Evolutionary conservation across 768 basidiomycete species (phyloP), one percentile per base, ranked within the genome.

Genomic region (Panus rudis): DNA sequence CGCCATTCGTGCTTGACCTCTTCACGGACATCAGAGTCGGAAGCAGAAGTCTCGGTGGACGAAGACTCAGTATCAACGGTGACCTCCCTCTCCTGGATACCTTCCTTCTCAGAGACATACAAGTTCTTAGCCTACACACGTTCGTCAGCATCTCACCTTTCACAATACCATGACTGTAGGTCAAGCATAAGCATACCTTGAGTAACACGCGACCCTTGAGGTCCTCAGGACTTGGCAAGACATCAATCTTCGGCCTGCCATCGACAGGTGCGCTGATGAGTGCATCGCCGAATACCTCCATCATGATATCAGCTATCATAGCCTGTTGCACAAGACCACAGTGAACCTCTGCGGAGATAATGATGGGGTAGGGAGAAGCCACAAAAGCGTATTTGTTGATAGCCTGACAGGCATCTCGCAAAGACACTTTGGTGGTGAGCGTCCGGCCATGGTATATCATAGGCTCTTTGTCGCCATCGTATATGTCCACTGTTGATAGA

Each of bases 341-440:
- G 56, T 94, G 92, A 1, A 93, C 75, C 65, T 98, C 93, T 11
- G 92, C 88, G 2, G 91, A 93, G 42, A 98, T 84, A 55, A 98
- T 79, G 57, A 98, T 69, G 1, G 93, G 93, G 55, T 92, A 96
- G 0, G 89, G 88, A 1, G 90, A 93, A 1, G 85, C 76, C 31
- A 86, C 78, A 56, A 97, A 97, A 0, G 84, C 92, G 57, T 97
- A 97, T 63, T 86, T 87, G 17, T 71, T 69, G 56, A 97, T 86
- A 1, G 92, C 92, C 31, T 75, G 66, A 57, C 90, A 89, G 35
- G 91, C 76, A 39, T 89, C 87, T 4, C 88, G 78, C 3, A 87
- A 71, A 0, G 88, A 66, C 3, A 96, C 80, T 51, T 87, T 89
- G 26, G 81, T 77, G 0, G 92, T 96, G 33, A 94, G 67, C 0